Conservation (phyloP, 2,329 filamentous ascomycete genomes). For the Myriosclerotinia scirpicola region DNA sequence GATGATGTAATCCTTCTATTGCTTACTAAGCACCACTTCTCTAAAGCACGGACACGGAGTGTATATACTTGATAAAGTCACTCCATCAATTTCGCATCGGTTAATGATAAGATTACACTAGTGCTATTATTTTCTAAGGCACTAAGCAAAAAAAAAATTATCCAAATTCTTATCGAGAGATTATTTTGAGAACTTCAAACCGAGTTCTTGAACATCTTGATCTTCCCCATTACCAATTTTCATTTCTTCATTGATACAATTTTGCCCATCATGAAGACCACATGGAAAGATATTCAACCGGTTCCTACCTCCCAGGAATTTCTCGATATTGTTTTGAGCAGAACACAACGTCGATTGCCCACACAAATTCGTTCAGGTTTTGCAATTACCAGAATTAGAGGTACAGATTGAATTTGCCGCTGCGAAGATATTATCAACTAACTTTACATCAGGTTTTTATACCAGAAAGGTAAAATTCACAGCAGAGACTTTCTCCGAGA, state of each 20-base stretch:
- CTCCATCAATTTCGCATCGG: neutral
- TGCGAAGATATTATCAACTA: slow-evolving; percentile 15
- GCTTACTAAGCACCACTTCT: too few relatives aligned
- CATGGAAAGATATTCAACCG: slow-evolving; percentile 77
- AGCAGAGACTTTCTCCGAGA: slow-evolving; percentile 93
- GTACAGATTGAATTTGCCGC: slow-evolving; percentile 38
- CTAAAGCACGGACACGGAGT: too few relatives aligned
- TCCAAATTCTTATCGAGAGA: slow-evolving; percentile 24
- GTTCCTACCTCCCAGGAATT: slow-evolving; percentile 94
- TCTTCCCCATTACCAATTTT: slow-evolving; percentile 11
- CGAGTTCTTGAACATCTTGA: slow-evolving; percentile 22
- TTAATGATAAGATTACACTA: slow-evolving; percentile 26
- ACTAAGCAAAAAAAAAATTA: slow-evolving; percentile 24
- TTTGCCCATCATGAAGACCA: slow-evolving; percentile 56
- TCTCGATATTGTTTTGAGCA: slow-evolving; percentile 91
- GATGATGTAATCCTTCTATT: too few relatives aligned
- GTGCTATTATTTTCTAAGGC: slow-evolving; percentile 18
- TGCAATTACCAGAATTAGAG: slow-evolving; percentile 89
- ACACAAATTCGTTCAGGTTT: slow-evolving; percentile 96
- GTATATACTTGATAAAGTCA: neutral
- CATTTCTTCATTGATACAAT: slow-evolving; percentile 18
- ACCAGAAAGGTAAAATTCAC: slow-evolving; percentile 98
- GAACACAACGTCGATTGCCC: slow-evolving; percentile 88
- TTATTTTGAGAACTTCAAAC: slow-evolving; percentile 14
- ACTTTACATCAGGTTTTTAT: slow-evolving; percentile 72